Conservation (phyloP, 305 asterid species). For the Ajuga reptans region DNA sequence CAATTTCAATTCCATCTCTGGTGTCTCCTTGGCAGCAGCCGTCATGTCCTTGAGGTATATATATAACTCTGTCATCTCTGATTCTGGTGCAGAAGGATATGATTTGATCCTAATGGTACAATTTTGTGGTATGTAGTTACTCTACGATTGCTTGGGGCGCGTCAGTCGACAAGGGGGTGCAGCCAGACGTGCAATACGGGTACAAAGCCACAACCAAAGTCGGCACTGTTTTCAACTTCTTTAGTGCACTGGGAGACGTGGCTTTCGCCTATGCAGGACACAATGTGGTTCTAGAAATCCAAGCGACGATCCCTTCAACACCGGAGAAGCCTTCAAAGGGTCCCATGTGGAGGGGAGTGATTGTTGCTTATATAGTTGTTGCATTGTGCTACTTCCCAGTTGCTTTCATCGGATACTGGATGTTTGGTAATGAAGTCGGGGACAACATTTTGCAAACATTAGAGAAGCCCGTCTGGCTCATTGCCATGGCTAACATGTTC, state of each 20-base stretch:
- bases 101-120: neutral
- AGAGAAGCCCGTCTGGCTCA: constrained; percentile 54
- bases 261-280: constrained; percentile 80
- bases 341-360: constrained; percentile 68
- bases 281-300: constrained; percentile 65
- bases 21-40: constrained; percentile 72
- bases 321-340: constrained; percentile 62
- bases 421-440: constrained; percentile 37
- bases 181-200: constrained; percentile 41
- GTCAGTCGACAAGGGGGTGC: constrained; percentile 41
- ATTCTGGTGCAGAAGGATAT: too few relatives aligned
- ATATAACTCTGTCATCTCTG: too few relatives aligned
- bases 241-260: constrained; percentile 56
- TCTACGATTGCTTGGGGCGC: constrained; percentile 69
- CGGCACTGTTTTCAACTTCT: constrained; percentile 55
- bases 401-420: constrained; percentile 53
- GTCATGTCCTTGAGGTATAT: constrained; percentile 65
- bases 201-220: constrained; percentile 29
- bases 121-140: constrained; percentile 33
- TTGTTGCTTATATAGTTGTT: constrained; percentile 58
- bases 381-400: constrained; percentile 72
- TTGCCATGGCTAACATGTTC: constrained; percentile 74
- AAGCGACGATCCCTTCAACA: constrained; percentile 63
- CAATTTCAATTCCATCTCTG: constrained; percentile 62
- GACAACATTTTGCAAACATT: constrained; percentile 50